Conservation (phyloP, 108 stramenopile genomes). For the Schizochytrium sp. region DNA sequence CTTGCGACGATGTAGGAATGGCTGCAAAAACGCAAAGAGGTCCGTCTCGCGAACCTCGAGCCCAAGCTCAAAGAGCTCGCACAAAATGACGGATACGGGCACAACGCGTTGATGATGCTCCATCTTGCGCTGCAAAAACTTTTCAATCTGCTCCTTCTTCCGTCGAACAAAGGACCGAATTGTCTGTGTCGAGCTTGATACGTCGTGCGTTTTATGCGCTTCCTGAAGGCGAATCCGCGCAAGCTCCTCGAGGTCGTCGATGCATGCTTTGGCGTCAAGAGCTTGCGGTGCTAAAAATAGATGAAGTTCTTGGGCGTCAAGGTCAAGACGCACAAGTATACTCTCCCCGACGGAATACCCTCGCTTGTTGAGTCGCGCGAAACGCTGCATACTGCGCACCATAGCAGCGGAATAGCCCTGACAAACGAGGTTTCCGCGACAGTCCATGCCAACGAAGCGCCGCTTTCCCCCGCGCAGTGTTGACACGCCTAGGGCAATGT, state of each 20-base stretch:
- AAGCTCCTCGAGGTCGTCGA: background rate
- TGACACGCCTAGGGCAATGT: background rate
- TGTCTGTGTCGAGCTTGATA: background rate
- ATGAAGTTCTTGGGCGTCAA: background rate
- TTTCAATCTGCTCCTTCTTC: background rate
- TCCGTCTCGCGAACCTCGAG: background rate
- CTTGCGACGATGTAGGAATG: background rate
- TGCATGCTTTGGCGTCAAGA: background rate
- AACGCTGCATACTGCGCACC: background rate
- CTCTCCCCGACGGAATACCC: background rate
- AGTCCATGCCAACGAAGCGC: background rate
- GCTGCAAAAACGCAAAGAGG: background rate
- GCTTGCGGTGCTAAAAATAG: background rate
- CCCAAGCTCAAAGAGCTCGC: background rate
- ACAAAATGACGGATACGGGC: background rate
- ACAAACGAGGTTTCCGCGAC: background rate
- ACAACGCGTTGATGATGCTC: background rate
- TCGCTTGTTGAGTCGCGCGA: background rate
- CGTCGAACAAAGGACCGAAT: background rate
- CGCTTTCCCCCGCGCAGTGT: background rate
- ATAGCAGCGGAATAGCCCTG: background rate
- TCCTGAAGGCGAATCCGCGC: background rate
- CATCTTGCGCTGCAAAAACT: background rate
- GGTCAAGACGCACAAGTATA: background rate
- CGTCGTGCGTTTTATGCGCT: background rate